Evolutionary conservation across 1,139 yeast genomes (phyloP).

Genomic region (Geotrichum bryndzae): DNA sequence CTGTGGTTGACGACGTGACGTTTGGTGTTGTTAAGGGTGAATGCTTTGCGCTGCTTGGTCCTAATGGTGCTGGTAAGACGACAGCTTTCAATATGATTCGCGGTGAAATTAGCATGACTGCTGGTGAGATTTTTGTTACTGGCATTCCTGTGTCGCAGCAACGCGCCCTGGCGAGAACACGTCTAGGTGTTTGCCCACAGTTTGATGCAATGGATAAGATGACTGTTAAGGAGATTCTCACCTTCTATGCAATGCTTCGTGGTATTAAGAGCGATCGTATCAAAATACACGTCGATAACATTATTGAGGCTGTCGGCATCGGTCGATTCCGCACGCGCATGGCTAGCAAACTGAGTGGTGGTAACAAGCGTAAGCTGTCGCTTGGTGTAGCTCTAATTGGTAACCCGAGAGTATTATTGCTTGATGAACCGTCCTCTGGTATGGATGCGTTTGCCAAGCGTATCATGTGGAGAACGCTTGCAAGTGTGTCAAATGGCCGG

Average conservation of each 20-base stretch:
- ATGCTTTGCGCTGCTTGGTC: constrained; percentile 57
- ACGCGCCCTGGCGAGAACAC: constrained; percentile 31
- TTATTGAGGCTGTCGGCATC: constrained; percentile 36
- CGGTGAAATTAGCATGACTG: constrained; percentile 39
- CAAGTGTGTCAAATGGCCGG: constrained; percentile 31
- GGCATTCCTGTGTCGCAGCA: constrained; percentile 30
- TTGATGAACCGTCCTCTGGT: constrained; percentile 94
- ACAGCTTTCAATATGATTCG: constrained; percentile 68
- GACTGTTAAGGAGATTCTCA: constrained; percentile 33
- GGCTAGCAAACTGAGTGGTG: constrained; percentile 67
- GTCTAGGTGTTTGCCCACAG: constrained; percentile 38
- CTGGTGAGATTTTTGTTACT: constrained; percentile 32
- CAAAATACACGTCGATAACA: constrained; percentile 79
- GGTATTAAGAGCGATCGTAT: constrained; percentile 46
- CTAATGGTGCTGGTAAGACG: constrained; percentile 98
- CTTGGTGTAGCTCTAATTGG: constrained; percentile 93
- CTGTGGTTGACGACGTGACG: constrained; percentile 34
- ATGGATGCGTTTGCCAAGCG: constrained; percentile 61
- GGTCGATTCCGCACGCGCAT: constrained; percentile 31
- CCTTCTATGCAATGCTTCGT: constrained; percentile 33
- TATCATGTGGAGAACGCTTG: constrained; percentile 36
- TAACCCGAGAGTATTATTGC: constrained; percentile 82
- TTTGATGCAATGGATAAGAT: constrained; percentile 38
- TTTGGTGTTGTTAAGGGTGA: constrained; percentile 35
- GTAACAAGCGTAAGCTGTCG: constrained; percentile 97